phyloP scores from a whole-genome alignment of 352 stramenopile genomes.

The Thalassiosira mediterranea region DNA sequence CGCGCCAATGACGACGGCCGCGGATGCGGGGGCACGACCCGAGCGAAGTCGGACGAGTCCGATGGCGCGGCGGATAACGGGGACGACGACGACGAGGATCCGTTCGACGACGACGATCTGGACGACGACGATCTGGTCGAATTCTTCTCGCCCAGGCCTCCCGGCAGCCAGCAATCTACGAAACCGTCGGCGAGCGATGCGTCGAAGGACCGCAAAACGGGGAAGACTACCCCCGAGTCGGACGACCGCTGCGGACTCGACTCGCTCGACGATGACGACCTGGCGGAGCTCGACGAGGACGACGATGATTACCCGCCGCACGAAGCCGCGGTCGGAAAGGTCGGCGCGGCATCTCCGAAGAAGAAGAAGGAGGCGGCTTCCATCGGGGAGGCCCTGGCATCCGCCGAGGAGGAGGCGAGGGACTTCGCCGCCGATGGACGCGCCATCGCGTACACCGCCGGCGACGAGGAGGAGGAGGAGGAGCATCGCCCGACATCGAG shows the following conservation, averaged over 20 bases:
- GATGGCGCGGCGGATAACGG: background rate
- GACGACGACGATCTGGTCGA: constrained; percentile 35
- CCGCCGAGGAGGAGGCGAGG: constrained; percentile 3
- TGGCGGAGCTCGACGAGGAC: constrained; percentile 28
- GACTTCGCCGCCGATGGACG: too few relatives aligned
- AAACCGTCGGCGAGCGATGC: background rate
- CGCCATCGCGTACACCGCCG: too few relatives aligned
- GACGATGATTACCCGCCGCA: constrained; percentile 2
- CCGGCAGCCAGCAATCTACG: background rate
- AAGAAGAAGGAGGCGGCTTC: background rate
- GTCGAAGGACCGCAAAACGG: background rate
- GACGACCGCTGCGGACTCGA: constrained; percentile 3
- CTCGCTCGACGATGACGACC: constrained; percentile 25
- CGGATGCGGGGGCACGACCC: background rate
- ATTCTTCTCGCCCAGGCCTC: constrained; percentile 22
- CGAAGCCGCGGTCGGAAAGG: background rate
- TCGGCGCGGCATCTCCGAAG: background rate
- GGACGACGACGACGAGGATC: constrained; percentile 29
- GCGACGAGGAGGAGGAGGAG: too few relatives aligned
- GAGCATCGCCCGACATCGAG: too few relatives aligned
- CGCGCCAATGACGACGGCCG: background rate
- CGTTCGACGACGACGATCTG: constrained; percentile 19
- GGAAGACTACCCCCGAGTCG: constrained; percentile 9
- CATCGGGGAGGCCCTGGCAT: background rate
- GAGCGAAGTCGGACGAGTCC: background rate